These are phyloP conservation scores for Nidula niveotomentosa DNA, from an alignment of 1,284 basidiomycete genomes.

Conservation along the genomic window DNA sequence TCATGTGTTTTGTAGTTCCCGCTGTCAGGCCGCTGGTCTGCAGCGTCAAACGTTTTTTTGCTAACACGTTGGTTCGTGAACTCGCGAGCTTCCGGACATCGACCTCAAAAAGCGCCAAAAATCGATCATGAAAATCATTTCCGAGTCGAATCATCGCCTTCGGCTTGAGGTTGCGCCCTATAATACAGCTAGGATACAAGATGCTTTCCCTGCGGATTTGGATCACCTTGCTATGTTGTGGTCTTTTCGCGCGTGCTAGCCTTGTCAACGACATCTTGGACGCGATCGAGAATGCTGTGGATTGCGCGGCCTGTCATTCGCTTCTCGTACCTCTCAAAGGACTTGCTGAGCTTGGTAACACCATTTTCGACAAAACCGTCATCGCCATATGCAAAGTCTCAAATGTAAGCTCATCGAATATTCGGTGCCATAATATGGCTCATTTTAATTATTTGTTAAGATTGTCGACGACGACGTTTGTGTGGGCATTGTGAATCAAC, in stretches of 20 bases:
- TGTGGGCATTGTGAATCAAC: constrained; percentile 43
- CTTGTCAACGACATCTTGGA: constrained; percentile 38
- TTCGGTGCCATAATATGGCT: neutral
- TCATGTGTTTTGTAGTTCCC: too few species aligned
- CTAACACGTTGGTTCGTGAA: too few species aligned
- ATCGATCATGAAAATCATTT: too few species aligned
- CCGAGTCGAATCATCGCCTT: too few species aligned
- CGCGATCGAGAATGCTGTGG: constrained; percentile 37
- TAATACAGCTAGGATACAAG: too few species aligned
- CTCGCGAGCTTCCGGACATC: too few species aligned
- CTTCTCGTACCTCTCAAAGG: constrained; percentile 39
- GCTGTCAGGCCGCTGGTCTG: too few species aligned
- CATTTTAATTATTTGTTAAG: constrained; percentile 17
- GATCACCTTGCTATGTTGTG: neutral
- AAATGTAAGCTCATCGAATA: constrained; percentile 21
- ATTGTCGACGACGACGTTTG: constrained; percentile 51
- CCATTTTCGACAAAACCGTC: constrained; percentile 36
- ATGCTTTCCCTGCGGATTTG: neutral
- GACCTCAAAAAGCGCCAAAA: too few species aligned
- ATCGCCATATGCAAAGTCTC: constrained; percentile 38
- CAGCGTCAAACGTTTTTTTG: too few species aligned
- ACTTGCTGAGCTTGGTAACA: constrained; percentile 41
- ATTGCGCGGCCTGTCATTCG: constrained; percentile 46
- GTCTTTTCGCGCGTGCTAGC: constrained; percentile 5
- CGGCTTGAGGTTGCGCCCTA: too few species aligned